These are phyloP conservation scores for Rasamsonia emersonii DNA, from an alignment of 2,329 filamentous ascomycete genomes.

Conservation along the genomic window DNA sequence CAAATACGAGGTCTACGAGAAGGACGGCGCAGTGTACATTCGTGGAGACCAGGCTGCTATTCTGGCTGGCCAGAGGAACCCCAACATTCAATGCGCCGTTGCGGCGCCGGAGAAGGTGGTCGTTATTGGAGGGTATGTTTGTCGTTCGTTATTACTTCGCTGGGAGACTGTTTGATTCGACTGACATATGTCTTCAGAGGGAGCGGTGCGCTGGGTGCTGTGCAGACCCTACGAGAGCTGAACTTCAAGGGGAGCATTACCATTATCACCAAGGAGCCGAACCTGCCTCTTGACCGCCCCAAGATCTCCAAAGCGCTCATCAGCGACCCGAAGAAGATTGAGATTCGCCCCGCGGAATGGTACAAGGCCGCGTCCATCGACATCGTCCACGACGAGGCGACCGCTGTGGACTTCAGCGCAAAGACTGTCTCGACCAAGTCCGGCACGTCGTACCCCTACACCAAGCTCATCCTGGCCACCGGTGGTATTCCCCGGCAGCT, in stretches of 20 bases:
- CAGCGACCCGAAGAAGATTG: slow-evolving; percentile 68
- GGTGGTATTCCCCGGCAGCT: slow-evolving; percentile 70
- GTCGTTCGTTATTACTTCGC: not conserved
- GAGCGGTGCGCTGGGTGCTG: slow-evolving; percentile 69
- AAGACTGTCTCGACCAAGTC: slow-evolving; percentile 68
- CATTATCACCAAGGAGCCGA: slow-evolving; percentile 73
- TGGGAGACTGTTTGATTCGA: too few relatives aligned
- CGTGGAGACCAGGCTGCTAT: slow-evolving; percentile 69
- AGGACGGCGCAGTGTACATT: slow-evolving; percentile 75
- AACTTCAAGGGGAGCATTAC: slow-evolving; percentile 76
- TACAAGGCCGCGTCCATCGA: slow-evolving; percentile 58
- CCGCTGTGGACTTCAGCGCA: slow-evolving; percentile 62
- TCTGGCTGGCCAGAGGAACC: slow-evolving; percentile 64
- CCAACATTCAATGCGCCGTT: slow-evolving; percentile 63
- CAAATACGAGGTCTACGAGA: slow-evolving; percentile 72
- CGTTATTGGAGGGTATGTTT: slow-evolving; percentile 63
- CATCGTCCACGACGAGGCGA: slow-evolving; percentile 53
- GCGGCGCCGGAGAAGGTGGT: slow-evolving; percentile 55
- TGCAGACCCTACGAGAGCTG: slow-evolving; percentile 73
- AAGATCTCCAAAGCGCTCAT: slow-evolving; percentile 93
- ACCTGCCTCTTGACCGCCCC: slow-evolving; percentile 82
- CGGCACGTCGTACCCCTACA: slow-evolving; percentile 65
- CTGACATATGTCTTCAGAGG: slow-evolving; percentile 44
- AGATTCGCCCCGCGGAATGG: slow-evolving; percentile 67
- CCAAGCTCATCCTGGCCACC: slow-evolving; percentile 82